Conservation (phyloP, 306 rosid genomes). For the Fragaria iinumae region DNA sequence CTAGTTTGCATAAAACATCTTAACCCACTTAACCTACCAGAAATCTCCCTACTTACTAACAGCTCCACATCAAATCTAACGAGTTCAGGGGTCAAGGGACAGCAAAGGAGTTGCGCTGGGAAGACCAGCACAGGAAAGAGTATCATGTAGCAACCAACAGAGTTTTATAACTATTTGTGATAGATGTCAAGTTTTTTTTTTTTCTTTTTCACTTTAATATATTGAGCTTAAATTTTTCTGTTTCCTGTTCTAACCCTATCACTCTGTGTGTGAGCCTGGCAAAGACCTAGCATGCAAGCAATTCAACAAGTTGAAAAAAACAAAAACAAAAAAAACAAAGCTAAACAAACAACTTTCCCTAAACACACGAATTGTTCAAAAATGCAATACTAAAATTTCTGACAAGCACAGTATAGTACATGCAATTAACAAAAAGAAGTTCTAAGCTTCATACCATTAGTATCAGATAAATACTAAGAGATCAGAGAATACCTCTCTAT, state of each 20-base stretch:
- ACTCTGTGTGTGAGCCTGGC: background rate
- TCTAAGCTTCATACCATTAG: background rate
- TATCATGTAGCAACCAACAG: background rate
- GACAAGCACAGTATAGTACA: background rate
- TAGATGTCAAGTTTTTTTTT: background rate
- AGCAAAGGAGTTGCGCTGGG: background rate
- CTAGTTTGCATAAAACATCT: background rate
- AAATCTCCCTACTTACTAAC: background rate
- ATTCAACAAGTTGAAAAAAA: background rate
- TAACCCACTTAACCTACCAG: background rate
- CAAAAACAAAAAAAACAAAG: background rate
- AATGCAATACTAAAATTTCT: background rate
- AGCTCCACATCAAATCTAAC: background rate
- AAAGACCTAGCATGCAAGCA: background rate
- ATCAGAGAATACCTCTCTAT: constrained; percentile 54
- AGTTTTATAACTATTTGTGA: background rate
- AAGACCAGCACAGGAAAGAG: background rate
- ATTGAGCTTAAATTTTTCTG: background rate
- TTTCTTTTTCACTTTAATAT: background rate
- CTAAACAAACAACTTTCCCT: background rate
- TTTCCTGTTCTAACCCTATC: background rate
- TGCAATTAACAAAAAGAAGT: background rate
- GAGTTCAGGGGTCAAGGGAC: background rate
- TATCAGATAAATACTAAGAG: background rate
- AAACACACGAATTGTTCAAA: background rate